A percentile compares a stretch with the other conserved stretches of the same genome.
Conservation (phyloP, 2,329 filamentous ascomycete species). For the Beauveria sp. region DNA sequence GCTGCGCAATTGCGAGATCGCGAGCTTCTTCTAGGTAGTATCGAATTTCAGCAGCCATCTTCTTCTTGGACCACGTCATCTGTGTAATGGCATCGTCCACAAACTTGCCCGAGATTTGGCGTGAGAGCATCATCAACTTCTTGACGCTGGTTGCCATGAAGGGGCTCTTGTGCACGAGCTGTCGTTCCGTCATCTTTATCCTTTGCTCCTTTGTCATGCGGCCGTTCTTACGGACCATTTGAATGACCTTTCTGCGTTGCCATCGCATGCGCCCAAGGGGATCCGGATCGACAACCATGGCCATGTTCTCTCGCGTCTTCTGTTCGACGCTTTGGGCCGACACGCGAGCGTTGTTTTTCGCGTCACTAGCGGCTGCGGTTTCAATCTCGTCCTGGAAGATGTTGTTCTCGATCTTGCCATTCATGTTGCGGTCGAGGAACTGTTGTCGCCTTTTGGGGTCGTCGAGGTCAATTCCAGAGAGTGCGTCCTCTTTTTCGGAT, state of each 20-base stretch:
- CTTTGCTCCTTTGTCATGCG: slow-evolving; percentile 50
- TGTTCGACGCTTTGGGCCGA: not conserved
- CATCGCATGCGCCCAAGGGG: slow-evolving; percentile 64
- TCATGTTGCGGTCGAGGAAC: slow-evolving; percentile 32
- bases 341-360: slow-evolving; percentile 16
- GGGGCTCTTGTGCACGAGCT: slow-evolving; percentile 53
- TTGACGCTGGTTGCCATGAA: slow-evolving; percentile 80
- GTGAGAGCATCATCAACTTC: slow-evolving; percentile 79
- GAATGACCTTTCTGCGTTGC: slow-evolving; percentile 78
- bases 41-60: slow-evolving; percentile 71
- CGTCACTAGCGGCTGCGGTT: slow-evolving; percentile 31
- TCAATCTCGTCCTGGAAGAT: slow-evolving; percentile 56
- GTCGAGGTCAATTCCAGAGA: slow-evolving; percentile 29
- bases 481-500: slow-evolving; percentile 22
- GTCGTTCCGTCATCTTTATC: slow-evolving; percentile 57
- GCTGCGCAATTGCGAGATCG: slow-evolving; percentile 69
- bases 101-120: slow-evolving; percentile 89
- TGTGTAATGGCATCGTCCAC: slow-evolving; percentile 88
- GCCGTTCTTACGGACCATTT: slow-evolving; percentile 57
- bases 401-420: slow-evolving; percentile 43
- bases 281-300: slow-evolving; percentile 64
- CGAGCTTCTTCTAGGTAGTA: slow-evolving; percentile 74
- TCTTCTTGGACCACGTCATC: slow-evolving; percentile 95
- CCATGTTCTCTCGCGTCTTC: slow-evolving; percentile 44
- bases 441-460: slow-evolving; percentile 34